Conservation (phyloP, 441 rosid species). For the Croton laevigatus region DNA sequence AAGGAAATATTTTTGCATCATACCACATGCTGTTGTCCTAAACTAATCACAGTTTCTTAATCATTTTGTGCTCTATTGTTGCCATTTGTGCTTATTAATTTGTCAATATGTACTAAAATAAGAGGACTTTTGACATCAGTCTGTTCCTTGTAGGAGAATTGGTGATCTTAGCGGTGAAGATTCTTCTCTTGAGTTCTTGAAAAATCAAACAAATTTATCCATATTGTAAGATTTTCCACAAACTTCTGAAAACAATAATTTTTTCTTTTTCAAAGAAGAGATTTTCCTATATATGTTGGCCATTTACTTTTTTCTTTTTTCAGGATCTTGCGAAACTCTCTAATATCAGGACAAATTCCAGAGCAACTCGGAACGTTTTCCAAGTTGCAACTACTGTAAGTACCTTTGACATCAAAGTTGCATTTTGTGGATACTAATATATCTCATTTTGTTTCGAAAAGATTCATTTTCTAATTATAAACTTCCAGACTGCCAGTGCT, state of each 20-base stretch:
- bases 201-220: conserved; percentile 38
- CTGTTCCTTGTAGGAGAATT: conserved; percentile 37
- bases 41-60: background rate
- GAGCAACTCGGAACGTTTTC: conserved; percentile 38
- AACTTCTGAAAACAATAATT: background rate
- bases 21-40: background rate
- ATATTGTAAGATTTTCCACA: conserved; percentile 35
- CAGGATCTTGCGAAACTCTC: conserved; percentile 51
- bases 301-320: conserved; percentile 12
- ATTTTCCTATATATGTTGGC: background rate
- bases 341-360: conserved; percentile 45
- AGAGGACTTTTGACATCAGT: conserved; percentile 1
- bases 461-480: background rate
- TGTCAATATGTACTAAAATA: background rate
- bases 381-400: conserved; percentile 42
- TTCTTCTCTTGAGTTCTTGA: conserved; percentile 47
- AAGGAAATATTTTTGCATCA: background rate
- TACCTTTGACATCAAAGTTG: conserved; percentile 1
- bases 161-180: conserved; percentile 48
- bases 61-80: background rate
- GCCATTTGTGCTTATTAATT: background rate
- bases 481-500: background rate
- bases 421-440: background rate
- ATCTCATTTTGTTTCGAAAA: background rate
- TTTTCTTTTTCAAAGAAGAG: background rate